phyloP scores from a whole-genome alignment of 192 early-diverging fungal genomes.

The Diversispora eburnea region DNA sequence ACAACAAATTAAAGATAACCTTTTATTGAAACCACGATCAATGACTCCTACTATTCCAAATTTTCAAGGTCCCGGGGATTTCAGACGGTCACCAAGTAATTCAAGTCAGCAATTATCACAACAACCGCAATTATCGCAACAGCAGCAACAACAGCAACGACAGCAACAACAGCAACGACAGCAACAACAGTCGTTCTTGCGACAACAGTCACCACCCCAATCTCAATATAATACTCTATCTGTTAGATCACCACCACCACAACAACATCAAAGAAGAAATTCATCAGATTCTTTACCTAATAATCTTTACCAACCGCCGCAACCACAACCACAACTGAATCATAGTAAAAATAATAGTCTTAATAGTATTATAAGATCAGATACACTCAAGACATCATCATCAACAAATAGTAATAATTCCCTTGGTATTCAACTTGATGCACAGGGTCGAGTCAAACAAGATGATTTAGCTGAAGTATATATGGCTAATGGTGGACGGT shows the following conservation, averaged over 20 bases:
- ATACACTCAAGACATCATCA: not conserved
- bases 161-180: too few species aligned
- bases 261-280: too few species aligned
- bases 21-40: not conserved
- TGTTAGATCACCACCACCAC: too few species aligned
- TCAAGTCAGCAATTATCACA: not conserved
- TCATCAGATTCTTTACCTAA: too few species aligned
- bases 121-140: not conserved
- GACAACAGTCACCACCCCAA: too few species aligned
- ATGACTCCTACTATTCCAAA: not conserved
- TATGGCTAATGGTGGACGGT: slow-evolving; percentile 7
- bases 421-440: slow-evolving; percentile 22
- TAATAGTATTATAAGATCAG: not conserved
- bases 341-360: not conserved
- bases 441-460: slow-evolving; percentile 20
- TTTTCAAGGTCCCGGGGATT: slow-evolving; percentile 16
- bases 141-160: too few species aligned
- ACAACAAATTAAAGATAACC: slow-evolving; percentile 5
- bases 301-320: not conserved
- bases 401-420: slow-evolving; percentile 2
- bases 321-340: not conserved
- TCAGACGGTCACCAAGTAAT: not conserved
- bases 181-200: too few species aligned
- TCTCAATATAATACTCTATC: too few species aligned
- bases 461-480: slow-evolving; percentile 23